phyloP scores from a whole-genome alignment of 768 basidiomycete genomes.

The Amanita pallidorosea region DNA sequence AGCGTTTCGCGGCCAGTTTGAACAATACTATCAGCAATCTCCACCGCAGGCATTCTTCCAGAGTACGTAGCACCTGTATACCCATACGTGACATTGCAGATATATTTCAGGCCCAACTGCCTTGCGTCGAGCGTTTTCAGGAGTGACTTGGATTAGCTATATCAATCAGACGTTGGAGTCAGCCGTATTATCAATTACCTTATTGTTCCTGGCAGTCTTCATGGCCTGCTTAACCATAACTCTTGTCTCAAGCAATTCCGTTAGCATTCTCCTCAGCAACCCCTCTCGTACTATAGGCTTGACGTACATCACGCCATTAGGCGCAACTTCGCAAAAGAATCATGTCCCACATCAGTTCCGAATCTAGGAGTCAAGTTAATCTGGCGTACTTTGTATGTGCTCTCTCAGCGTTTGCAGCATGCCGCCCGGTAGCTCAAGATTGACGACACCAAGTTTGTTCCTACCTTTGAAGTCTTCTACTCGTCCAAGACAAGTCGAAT shows the following conservation, averaged over 20 bases:
- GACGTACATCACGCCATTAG: constrained; percentile 92
- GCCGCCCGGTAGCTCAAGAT: constrained; percentile 58
- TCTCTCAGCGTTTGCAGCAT: constrained; percentile 60
- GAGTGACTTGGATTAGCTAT: constrained; percentile 43
- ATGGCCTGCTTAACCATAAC: constrained; percentile 98
- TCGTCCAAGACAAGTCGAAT: constrained; percentile 92
- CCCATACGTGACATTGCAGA: constrained; percentile 91
- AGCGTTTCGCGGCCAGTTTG: constrained; percentile 93
- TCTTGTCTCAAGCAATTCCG: constrained; percentile 85
- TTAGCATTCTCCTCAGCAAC: constrained; percentile 82
- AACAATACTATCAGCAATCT: constrained; percentile 97
- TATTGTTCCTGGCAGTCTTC: constrained; percentile 70
- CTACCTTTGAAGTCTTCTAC: constrained; percentile 77
- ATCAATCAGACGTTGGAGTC: not conserved
- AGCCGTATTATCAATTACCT: constrained; percentile 31
- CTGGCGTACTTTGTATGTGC: constrained; percentile 58
- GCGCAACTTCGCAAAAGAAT: constrained; percentile 51
- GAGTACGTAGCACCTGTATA: constrained; percentile 93
- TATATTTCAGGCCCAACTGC: constrained; percentile 88
- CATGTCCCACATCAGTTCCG: not conserved
- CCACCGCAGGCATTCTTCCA: constrained; percentile 96
- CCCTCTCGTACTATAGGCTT: constrained; percentile 79
- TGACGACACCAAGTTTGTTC: constrained; percentile 80
- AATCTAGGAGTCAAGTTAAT: not conserved
- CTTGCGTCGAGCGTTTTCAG: constrained; percentile 76